Conservation (phyloP, 192 early-diverging fungal species). For the Coemansia sp. region DNA sequence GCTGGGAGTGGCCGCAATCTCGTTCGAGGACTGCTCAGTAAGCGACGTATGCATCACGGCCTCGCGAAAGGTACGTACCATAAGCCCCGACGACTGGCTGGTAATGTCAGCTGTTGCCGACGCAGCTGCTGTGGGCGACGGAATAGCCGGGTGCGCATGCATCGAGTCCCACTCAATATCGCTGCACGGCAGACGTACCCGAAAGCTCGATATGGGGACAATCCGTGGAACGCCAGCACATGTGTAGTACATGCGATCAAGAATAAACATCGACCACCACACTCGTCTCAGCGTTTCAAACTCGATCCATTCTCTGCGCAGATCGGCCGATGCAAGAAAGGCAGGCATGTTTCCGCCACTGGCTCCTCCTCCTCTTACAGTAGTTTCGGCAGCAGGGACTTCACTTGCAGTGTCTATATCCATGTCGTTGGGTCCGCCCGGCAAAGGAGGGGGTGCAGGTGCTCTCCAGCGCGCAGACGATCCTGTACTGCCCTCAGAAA, state of each 20-base stretch:
- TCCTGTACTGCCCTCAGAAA: not conserved
- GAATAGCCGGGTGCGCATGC: conserved; percentile 26
- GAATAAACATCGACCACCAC: conserved; percentile 52
- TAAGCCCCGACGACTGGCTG: conserved; percentile 28
- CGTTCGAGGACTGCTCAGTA: conserved; percentile 35
- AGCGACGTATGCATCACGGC: conserved; percentile 49
- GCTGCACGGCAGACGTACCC: conserved; percentile 48
- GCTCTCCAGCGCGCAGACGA: conserved; percentile 11
- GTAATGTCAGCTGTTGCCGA: not conserved
- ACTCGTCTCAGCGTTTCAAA: conserved; percentile 47
- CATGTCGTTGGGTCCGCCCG: conserved; percentile 21
- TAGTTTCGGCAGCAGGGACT: not conserved
- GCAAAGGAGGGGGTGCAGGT: conserved; percentile 12
- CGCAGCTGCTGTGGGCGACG: conserved; percentile 23
- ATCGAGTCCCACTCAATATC: conserved; percentile 52
- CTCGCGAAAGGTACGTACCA: conserved; percentile 54
- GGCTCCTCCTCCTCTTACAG: not conserved
- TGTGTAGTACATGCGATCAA: conserved; percentile 36
- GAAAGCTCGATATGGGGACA: conserved; percentile 30
- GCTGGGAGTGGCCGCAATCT: conserved; percentile 38
- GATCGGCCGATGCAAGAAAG: conserved; percentile 18
- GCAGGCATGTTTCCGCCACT: not conserved
- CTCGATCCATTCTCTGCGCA: conserved; percentile 40
- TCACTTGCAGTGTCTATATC: not conserved
- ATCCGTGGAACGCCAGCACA: conserved; percentile 39